Conservation (phyloP, 805 yeast species). For the Candida ortonii region DNA sequence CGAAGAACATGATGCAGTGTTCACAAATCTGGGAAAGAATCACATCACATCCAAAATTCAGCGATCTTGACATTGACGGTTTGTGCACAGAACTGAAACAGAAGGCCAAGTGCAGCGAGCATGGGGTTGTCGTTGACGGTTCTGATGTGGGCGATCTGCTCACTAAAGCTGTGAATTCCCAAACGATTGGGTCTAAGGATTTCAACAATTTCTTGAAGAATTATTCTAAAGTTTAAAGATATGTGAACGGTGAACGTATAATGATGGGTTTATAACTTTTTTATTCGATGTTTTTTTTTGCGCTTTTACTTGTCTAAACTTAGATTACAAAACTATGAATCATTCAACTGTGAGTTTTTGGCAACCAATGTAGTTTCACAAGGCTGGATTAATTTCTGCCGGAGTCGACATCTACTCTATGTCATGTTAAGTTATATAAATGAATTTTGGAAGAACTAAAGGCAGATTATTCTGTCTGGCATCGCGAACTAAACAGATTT, state of each 20-base stretch:
- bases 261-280: background rate
- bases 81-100: constrained; percentile 83
- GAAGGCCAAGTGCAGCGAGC: constrained; percentile 93
- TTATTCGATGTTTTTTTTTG: background rate
- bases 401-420: too few relatives aligned
- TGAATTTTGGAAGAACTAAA: too few relatives aligned
- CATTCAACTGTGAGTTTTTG: too few relatives aligned
- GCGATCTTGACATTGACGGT: constrained; percentile 92
- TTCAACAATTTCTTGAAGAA: constrained; percentile 14
- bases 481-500: too few relatives aligned
- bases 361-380: too few relatives aligned
- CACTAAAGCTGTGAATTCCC: constrained; percentile 25
- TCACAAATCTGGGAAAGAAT: constrained; percentile 96
- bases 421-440: constrained; percentile 1
- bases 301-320: background rate
- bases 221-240: too few relatives aligned
- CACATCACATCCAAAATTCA: constrained; percentile 88
- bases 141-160: constrained; percentile 66
- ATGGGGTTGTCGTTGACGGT: constrained; percentile 84
- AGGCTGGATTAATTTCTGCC: too few relatives aligned
- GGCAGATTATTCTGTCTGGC: too few relatives aligned
- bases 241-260: too few relatives aligned
- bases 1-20: constrained; percentile 62
- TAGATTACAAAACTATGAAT: background rate
- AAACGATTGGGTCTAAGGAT: background rate